These are phyloP conservation scores for Kodamaea sagamina DNA, from an alignment of 805 yeast species.

Conservation along the genomic window DNA sequence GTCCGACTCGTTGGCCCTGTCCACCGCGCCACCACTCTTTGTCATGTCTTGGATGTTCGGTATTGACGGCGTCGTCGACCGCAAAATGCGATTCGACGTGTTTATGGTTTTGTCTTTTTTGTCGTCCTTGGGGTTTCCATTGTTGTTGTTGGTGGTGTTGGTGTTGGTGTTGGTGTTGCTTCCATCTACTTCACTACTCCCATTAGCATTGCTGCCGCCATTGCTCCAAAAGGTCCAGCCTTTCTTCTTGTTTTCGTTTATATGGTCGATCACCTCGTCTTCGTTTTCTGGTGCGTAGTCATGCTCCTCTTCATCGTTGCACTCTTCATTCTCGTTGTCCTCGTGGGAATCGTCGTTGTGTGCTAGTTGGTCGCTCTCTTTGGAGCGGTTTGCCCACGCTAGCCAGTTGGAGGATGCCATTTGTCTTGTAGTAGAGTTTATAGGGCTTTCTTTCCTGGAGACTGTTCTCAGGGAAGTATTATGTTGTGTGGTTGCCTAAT, in stretches of 20 bases:
- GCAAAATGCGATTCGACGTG: conserved; percentile 32
- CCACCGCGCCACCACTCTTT: conserved; percentile 9
- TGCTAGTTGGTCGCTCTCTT: conserved; percentile 13
- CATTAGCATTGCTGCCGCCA: conserved; percentile 15
- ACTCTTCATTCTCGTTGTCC: conserved; percentile 20
- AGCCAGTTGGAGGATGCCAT: conserved; percentile 31
- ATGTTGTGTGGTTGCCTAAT: no score
- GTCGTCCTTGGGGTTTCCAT: conserved; percentile 8
- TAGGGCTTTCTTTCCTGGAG: no score
- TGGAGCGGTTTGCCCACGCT: conserved; percentile 23
- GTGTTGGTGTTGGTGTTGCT: not conserved
- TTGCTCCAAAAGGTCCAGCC: conserved; percentile 42
- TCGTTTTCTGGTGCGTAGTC: conserved; percentile 13
- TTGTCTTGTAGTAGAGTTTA: no score
- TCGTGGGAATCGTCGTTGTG: conserved; percentile 18
- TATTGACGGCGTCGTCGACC: conserved; percentile 32
- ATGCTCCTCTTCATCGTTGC: conserved; percentile 30
- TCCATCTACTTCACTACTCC: conserved; percentile 6
- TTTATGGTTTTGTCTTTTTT: conserved; percentile 14
- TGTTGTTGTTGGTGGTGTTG: conserved; percentile 12
- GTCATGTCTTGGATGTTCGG: conserved; percentile 14
- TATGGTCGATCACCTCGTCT: conserved; percentile 38
- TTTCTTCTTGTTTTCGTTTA: conserved; percentile 24
- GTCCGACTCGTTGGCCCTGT: conserved; percentile 13
- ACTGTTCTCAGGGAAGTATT: no score